Evolutionary conservation across 441 rosid genomes (phyloP).

Genomic region (Euphorbia celastroides): DNA sequence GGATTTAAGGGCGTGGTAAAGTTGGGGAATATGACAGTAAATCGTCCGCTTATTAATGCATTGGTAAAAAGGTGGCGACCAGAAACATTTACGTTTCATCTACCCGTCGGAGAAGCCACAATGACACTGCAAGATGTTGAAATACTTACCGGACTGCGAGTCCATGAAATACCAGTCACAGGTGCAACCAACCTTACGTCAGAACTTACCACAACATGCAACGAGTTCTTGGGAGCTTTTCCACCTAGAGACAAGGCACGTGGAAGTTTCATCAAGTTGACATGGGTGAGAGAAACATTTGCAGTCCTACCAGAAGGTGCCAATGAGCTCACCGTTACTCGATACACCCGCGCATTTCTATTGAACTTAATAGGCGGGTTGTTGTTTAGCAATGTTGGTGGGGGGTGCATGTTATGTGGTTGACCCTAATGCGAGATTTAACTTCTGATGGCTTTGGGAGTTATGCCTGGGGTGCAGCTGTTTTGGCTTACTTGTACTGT

Average conservation of each 20-base stretch:
- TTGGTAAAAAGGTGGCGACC: background rate
- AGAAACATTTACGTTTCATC: background rate
- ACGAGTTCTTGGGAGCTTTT: background rate
- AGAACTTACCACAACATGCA: background rate
- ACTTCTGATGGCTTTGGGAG: background rate
- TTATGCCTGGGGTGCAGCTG: background rate
- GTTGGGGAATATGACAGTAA: no score
- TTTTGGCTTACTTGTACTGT: background rate
- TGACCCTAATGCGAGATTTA: background rate
- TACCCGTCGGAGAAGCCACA: background rate
- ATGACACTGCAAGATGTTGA: background rate
- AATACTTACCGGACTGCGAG: background rate
- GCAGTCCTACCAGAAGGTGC: background rate
- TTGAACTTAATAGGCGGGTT: background rate
- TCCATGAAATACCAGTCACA: background rate
- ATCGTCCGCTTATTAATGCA: no score
- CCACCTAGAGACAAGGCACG: background rate
- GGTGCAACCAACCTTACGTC: background rate
- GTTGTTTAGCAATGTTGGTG: background rate
- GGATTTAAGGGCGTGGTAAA: no score
- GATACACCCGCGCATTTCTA: background rate
- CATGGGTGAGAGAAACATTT: background rate
- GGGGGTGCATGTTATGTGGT: background rate
- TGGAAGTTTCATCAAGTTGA: background rate
- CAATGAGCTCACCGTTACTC: background rate